A percentile compares a stretch with the other conserved stretches of the same genome.
These are phyloP conservation scores for Colletotrichum nymphaeae DNA, from an alignment of 2,329 filamentous ascomycete genomes.

Conservation along the genomic window DNA sequence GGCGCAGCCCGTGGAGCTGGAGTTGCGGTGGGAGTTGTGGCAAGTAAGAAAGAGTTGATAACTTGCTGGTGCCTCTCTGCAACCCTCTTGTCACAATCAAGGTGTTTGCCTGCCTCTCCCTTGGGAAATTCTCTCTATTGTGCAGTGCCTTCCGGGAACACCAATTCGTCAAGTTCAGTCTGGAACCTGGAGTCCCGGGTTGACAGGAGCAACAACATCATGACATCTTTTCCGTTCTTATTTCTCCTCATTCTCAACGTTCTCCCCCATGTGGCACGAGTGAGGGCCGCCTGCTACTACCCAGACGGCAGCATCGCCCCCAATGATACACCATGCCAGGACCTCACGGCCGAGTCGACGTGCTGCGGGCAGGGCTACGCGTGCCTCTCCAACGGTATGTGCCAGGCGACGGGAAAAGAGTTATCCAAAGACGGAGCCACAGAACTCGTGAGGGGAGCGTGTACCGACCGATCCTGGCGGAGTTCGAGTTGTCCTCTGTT, in stretches of 20 bases:
- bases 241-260: not conserved
- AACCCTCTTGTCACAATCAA: not conserved
- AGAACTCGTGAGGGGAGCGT: constrained; percentile 46
- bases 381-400: constrained; percentile 49
- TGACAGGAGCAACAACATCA: not conserved
- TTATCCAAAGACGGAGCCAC: constrained; percentile 38
- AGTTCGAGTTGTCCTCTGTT: constrained; percentile 46
- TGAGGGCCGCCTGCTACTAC: constrained; percentile 42
- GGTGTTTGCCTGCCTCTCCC: not conserved
- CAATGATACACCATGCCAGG: constrained; percentile 45
- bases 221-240: not conserved
- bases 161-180: not conserved
- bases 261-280: not conserved
- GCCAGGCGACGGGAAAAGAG: constrained; percentile 42
- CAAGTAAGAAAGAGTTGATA: not conserved
- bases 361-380: constrained; percentile 51
- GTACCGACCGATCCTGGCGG: constrained; percentile 47
- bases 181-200: not conserved
- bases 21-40: not conserved
- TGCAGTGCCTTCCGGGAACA: not conserved
- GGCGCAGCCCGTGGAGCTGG: not conserved
- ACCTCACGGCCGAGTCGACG: constrained; percentile 40
- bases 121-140: not conserved
- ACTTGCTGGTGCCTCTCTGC: not conserved
- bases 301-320: constrained; percentile 43